Conservation (phyloP, 2,329 filamentous ascomycete genomes). For the Trichoderma lentiforme region DNA sequence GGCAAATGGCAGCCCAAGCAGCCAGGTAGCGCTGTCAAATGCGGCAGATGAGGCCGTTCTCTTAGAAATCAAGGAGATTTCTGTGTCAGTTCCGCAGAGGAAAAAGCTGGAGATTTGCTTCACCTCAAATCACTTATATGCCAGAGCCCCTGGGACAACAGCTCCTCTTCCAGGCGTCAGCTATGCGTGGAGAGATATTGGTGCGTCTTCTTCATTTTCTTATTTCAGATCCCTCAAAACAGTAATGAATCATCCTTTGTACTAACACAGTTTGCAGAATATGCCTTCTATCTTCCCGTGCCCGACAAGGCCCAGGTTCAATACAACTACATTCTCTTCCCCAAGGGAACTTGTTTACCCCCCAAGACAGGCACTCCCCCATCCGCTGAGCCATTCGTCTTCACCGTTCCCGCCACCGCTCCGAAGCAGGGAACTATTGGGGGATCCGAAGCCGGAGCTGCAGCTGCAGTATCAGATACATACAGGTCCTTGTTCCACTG, state of each 20-base stretch:
- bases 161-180: slow-evolving; percentile 52
- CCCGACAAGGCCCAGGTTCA: slow-evolving; percentile 64
- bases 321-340: slow-evolving; percentile 64
- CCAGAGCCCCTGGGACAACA: slow-evolving; percentile 49
- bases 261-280: slow-evolving; percentile 42
- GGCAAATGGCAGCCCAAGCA: slow-evolving; percentile 23
- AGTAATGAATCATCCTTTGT: neutral
- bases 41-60: slow-evolving; percentile 51
- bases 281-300: slow-evolving; percentile 61
- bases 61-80: slow-evolving; percentile 63
- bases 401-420: slow-evolving; percentile 57
- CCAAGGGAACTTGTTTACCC: slow-evolving; percentile 51
- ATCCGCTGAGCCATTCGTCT: slow-evolving; percentile 57
- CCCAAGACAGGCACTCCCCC: slow-evolving; percentile 43
- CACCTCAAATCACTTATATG: slow-evolving; percentile 57
- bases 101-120: slow-evolving; percentile 67
- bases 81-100: slow-evolving; percentile 62
- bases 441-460: slow-evolving; percentile 48
- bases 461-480: slow-evolving; percentile 54
- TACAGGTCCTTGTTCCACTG: slow-evolving; percentile 60
- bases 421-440: slow-evolving; percentile 58
- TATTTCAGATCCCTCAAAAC: neutral
- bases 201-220: slow-evolving; percentile 36
- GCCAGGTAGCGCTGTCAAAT: slow-evolving; percentile 30
- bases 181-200: slow-evolving; percentile 61